Percentiles rank a stretch among this genome's conserved stretches.
Evolutionary conservation across 78 protist genomes (phyloP).

Genomic region (Dictyostelium capitatum): DNA sequence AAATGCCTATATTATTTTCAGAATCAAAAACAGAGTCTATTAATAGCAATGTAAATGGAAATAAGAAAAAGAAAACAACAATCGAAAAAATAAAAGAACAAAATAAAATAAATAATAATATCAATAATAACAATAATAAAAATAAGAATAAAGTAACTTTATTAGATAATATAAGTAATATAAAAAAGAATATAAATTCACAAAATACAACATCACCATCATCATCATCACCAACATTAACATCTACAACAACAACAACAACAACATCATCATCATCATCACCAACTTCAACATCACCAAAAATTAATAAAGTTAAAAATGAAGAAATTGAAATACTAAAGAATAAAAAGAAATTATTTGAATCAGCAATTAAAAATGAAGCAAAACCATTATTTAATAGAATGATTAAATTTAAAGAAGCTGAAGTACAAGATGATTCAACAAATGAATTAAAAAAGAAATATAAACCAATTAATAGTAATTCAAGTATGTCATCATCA

Average conservation of each 20-base stretch:
- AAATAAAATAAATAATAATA: not conserved
- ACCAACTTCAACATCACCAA: no score
- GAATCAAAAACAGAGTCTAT: no score
- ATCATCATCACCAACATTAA: no score
- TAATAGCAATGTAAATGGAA: not conserved
- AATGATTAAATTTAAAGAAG: constrained; percentile 44
- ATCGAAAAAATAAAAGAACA: not conserved
- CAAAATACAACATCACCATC: no score
- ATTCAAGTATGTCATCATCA: not conserved
- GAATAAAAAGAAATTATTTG: not conserved
- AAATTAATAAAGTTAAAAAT: not conserved
- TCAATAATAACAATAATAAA: not conserved
- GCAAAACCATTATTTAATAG: constrained; percentile 54
- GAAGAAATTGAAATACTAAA: not conserved
- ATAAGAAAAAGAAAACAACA: not conserved
- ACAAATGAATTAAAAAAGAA: constrained; percentile 34
- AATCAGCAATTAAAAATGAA: not conserved
- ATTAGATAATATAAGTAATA: not conserved
- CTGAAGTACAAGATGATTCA: constrained; percentile 33
- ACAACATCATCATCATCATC: no score
- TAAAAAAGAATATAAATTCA: not conserved
- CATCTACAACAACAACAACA: no score
- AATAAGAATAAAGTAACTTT: not conserved
- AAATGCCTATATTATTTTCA: no score
- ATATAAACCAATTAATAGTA: constrained; percentile 46